phyloP scores from a whole-genome alignment of 345 rosid species.

The Eucalyptus regnans region DNA sequence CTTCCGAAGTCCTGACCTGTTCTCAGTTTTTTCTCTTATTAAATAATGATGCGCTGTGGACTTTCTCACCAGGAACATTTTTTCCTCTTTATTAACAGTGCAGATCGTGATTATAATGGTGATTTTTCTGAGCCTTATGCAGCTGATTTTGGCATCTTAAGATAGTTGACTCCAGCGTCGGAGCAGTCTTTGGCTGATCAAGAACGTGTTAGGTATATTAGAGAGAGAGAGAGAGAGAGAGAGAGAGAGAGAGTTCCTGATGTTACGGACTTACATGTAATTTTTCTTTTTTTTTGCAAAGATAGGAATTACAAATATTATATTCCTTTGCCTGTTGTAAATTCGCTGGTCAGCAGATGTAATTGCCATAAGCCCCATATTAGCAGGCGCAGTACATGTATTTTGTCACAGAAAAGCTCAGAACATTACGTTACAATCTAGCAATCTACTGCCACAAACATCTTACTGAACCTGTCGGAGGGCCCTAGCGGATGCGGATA shows the following conservation, averaged over 20 bases:
- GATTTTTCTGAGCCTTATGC: slow-evolving; percentile 25
- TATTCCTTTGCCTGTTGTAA: not conserved
- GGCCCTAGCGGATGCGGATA: not conserved
- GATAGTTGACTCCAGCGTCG: not conserved
- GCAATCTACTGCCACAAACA: not conserved
- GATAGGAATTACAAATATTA: not conserved
- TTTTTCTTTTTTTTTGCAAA: not conserved
- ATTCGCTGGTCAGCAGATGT: not conserved
- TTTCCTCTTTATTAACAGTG: slow-evolving; percentile 30
- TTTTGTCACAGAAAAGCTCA: not conserved
- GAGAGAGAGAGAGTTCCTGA: not conserved
- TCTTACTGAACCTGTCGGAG: not conserved
- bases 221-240: not conserved
- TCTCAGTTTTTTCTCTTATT: not conserved
- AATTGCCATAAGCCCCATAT: not conserved
- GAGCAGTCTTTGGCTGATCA: not conserved
- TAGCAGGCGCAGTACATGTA: not conserved
- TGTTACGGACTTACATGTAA: not conserved
- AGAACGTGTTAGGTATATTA: not conserved
- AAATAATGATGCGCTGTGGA: not conserved
- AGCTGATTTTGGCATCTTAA: not conserved
- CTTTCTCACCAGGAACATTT: slow-evolving; percentile 6
- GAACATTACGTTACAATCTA: not conserved
- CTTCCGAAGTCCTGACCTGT: slow-evolving; percentile 48
- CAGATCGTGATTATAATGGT: slow-evolving; percentile 19